These are phyloP conservation scores for Papiliotrema laurentii DNA, from an alignment of 1,284 basidiomycete species.

Conservation along the genomic window DNA sequence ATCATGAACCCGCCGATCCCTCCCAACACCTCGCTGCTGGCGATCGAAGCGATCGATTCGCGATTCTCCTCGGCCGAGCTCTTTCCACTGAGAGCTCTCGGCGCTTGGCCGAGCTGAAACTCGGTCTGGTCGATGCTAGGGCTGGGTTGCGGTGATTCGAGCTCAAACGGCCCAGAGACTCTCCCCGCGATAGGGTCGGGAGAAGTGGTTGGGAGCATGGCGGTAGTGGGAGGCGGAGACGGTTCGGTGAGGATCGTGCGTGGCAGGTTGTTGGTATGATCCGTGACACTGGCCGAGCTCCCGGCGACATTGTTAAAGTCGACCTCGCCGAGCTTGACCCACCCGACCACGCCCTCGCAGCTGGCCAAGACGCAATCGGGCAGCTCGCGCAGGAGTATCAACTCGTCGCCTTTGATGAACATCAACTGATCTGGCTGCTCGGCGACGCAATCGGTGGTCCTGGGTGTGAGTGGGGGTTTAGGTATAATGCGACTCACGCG, in stretches of 20 bases:
- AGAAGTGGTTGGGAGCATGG: background rate
- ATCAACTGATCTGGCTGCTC: slow-evolving; percentile 74
- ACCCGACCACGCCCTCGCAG: slow-evolving; percentile 87
- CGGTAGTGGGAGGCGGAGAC: slow-evolving; percentile 15
- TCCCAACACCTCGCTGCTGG: slow-evolving; percentile 28
- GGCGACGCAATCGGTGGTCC: slow-evolving; percentile 63
- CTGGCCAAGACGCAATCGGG: slow-evolving; percentile 59
- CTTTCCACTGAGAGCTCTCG: background rate
- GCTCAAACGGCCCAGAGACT: slow-evolving; percentile 31
- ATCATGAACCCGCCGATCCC: slow-evolving; percentile 40
- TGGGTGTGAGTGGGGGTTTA: slow-evolving; percentile 3
- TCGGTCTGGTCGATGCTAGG: slow-evolving; percentile 8
- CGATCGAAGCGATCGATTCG: slow-evolving; percentile 22
- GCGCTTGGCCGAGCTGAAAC: background rate
- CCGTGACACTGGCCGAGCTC: background rate
- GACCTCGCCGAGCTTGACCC: slow-evolving; percentile 66
- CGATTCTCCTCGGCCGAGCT: slow-evolving; percentile 5
- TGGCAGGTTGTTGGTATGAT: slow-evolving; percentile 3
- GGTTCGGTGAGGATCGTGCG: slow-evolving; percentile 17
- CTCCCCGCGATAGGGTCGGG: slow-evolving; percentile 7
- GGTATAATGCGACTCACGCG: slow-evolving; percentile 28
- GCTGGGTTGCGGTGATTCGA: slow-evolving; percentile 24
- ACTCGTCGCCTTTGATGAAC: slow-evolving; percentile 80
- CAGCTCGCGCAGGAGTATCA: slow-evolving; percentile 73
- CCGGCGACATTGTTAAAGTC: slow-evolving; percentile 50